These are phyloP conservation scores for Phytophthora constricta DNA, from an alignment of 352 stramenopile genomes.

Conservation along the genomic window DNA sequence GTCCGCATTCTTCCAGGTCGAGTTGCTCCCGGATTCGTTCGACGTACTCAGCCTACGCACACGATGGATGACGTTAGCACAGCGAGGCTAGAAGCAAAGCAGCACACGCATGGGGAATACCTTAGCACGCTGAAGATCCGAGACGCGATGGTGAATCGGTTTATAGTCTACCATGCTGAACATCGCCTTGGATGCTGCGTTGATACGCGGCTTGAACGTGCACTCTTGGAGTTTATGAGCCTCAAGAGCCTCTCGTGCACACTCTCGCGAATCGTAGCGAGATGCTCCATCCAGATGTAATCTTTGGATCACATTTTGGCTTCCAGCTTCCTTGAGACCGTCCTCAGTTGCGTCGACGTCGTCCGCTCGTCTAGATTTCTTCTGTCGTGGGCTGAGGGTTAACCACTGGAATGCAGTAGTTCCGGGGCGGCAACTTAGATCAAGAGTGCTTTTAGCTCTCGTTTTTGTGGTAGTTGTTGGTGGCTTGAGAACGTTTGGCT, in stretches of 20 bases:
- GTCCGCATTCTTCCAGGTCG: slow-evolving; percentile 38
- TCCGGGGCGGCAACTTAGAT: slow-evolving; percentile 11
- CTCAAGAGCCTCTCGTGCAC: slow-evolving; percentile 56
- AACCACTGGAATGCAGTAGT: slow-evolving; percentile 63
- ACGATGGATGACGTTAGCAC: slow-evolving; percentile 2
- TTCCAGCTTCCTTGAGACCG: slow-evolving; percentile 9
- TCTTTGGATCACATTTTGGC: slow-evolving; percentile 54
- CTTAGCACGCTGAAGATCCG: slow-evolving; percentile 71
- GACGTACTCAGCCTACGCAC: slow-evolving; percentile 44
- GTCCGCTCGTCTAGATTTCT: slow-evolving; percentile 12
- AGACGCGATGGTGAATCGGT: slow-evolving; percentile 70
- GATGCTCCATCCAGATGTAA: slow-evolving; percentile 66
- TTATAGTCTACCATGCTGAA: slow-evolving; percentile 56
- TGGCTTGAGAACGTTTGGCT: slow-evolving; percentile 48
- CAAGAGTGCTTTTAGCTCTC: background rate
- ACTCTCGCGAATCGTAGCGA: slow-evolving; percentile 65
- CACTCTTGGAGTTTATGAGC: slow-evolving; percentile 56
- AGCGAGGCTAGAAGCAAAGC: background rate
- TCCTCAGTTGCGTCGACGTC: slow-evolving; percentile 1
- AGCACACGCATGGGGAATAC: slow-evolving; percentile 34
- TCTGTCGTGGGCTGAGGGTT: slow-evolving; percentile 59
- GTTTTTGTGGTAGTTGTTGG: slow-evolving; percentile 15
- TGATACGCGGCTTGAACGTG: slow-evolving; percentile 78
- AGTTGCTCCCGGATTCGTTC: slow-evolving; percentile 59
- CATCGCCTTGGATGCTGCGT: slow-evolving; percentile 49